A percentile compares a stretch with the other conserved stretches of the same genome.
Evolutionary conservation across 1,284 basidiomycete species (phyloP).

Genomic region (Malassezia vespertilionis): DNA sequence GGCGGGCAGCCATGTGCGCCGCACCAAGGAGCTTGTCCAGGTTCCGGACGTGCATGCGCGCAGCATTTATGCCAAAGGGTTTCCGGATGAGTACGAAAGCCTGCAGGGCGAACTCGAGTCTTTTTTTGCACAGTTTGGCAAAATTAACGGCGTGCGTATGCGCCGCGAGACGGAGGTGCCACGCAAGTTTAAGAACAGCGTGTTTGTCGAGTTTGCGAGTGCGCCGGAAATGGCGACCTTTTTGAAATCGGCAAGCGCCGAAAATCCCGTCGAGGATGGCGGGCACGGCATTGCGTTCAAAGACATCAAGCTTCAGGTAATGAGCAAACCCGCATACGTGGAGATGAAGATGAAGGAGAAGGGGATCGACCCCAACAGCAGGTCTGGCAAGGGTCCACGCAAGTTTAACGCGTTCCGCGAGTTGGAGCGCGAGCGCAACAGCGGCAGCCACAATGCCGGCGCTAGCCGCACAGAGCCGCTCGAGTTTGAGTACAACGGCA

Average conservation of each 20-base stretch:
- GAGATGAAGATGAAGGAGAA: slow-evolving; percentile 97
- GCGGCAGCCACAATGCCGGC: slow-evolving; percentile 43
- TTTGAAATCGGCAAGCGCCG: slow-evolving; percentile 58
- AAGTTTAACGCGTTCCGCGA: slow-evolving; percentile 81
- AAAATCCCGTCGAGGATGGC: slow-evolving; percentile 31
- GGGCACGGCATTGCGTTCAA: slow-evolving; percentile 28
- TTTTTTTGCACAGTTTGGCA: slow-evolving; percentile 73
- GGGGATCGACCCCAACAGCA: slow-evolving; percentile 54
- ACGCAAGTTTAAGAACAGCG: slow-evolving; percentile 84
- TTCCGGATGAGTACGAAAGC: slow-evolving; percentile 62
- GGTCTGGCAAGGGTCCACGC: slow-evolving; percentile 19
- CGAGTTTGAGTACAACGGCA: slow-evolving; percentile 48
- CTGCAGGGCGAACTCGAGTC: slow-evolving; percentile 68
- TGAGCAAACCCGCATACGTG: slow-evolving; percentile 71
- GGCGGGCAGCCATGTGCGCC: slow-evolving; percentile 61
- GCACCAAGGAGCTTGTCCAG: slow-evolving; percentile 53
- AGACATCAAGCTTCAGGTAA: slow-evolving; percentile 56
- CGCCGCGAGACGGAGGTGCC: slow-evolving; percentile 55
- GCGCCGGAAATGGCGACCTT: slow-evolving; percentile 63
- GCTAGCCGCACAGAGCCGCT: slow-evolving; percentile 45
- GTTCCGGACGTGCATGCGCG: slow-evolving; percentile 41
- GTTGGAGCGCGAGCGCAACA: slow-evolving; percentile 54
- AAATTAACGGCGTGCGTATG: slow-evolving; percentile 75
- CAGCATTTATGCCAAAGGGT: slow-evolving; percentile 61
- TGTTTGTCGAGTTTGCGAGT: slow-evolving; percentile 80